phyloP scores from a whole-genome alignment of 352 stramenopile species.

The Globisporangium iwayamae region DNA sequence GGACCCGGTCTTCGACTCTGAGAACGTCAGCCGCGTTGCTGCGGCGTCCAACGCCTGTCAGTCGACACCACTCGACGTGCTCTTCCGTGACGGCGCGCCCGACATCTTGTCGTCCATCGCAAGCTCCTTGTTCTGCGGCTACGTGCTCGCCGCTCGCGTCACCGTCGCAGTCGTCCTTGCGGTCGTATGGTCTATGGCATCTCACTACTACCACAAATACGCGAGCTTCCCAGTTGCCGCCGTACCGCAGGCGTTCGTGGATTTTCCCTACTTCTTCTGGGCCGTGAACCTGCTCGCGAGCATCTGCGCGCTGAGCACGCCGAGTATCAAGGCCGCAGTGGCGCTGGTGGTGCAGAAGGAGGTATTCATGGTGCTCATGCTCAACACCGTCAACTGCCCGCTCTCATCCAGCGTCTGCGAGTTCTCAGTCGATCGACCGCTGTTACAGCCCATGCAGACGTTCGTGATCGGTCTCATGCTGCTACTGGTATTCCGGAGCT shows the following conservation, averaged over 20 bases:
- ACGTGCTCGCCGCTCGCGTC: conserved; percentile 22
- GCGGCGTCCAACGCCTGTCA: conserved; percentile 4
- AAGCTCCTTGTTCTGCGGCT: conserved; percentile 21
- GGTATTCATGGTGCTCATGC: conserved; percentile 33
- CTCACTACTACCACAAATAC: conserved; percentile 19
- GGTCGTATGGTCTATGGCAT: conserved; percentile 28
- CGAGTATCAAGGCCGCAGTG: conserved; percentile 24
- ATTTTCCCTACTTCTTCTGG: conserved; percentile 38
- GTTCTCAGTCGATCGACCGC: conserved; percentile 10
- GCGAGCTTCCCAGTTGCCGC: conserved; percentile 30
- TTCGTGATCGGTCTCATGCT: conserved; percentile 31
- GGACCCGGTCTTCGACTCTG: conserved; percentile 21
- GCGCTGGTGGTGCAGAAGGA: conserved; percentile 37
- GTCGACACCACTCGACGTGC: conserved; percentile 21
- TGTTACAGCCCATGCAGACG: conserved; percentile 31
- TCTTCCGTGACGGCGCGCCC: conserved; percentile 25
- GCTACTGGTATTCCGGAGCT: conserved; percentile 27
- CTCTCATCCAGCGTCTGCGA: conserved; percentile 14
- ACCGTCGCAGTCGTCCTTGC: conserved; percentile 22
- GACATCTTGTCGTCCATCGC: conserved; percentile 26
- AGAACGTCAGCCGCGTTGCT: conserved; percentile 12
- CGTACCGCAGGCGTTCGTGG: conserved; percentile 24
- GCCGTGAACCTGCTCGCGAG: conserved; percentile 30
- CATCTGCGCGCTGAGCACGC: conserved; percentile 30
- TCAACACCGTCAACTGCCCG: conserved; percentile 42